Evolutionary conservation across 176 grass and related monocot genomes (phyloP).

Genomic region (Thinopyrum elongatum): DNA sequence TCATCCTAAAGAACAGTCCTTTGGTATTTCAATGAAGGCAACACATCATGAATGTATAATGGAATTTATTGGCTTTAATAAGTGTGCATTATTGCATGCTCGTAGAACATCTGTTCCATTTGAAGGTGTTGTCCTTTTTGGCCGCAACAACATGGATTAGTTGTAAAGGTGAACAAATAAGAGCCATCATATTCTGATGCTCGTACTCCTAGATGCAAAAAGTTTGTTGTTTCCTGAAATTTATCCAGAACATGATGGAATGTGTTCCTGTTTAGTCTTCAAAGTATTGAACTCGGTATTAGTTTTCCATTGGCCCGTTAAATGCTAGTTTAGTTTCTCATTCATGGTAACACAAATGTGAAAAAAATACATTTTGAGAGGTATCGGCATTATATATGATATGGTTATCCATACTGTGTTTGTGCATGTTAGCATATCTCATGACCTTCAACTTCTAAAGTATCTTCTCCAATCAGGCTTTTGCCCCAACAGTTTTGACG

Average conservation of each 20-base stretch:
- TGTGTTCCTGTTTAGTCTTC: background rate
- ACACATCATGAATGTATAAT: background rate
- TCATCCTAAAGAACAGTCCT: background rate
- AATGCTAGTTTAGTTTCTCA: constrained; percentile 15
- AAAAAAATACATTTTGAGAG: background rate
- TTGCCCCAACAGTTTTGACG: background rate
- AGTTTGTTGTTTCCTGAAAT: background rate
- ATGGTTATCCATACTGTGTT: background rate
- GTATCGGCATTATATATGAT: background rate
- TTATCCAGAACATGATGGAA: constrained; percentile 10
- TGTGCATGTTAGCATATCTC: background rate
- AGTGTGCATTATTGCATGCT: background rate
- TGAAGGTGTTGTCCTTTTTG: background rate
- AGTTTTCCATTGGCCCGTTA: background rate
- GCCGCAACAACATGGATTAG: background rate
- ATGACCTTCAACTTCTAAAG: background rate
- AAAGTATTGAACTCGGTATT: background rate
- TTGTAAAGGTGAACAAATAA: background rate
- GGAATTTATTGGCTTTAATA: background rate
- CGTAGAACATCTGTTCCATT: background rate
- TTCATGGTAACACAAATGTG: background rate
- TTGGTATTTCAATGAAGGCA: background rate
- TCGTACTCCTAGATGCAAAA: constrained; percentile 26
- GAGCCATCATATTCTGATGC: background rate
- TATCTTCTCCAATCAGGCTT: background rate